Evolutionary conservation across 1,284 basidiomycete genomes (phyloP).

Genomic region (Fistulina hepatica): DNA sequence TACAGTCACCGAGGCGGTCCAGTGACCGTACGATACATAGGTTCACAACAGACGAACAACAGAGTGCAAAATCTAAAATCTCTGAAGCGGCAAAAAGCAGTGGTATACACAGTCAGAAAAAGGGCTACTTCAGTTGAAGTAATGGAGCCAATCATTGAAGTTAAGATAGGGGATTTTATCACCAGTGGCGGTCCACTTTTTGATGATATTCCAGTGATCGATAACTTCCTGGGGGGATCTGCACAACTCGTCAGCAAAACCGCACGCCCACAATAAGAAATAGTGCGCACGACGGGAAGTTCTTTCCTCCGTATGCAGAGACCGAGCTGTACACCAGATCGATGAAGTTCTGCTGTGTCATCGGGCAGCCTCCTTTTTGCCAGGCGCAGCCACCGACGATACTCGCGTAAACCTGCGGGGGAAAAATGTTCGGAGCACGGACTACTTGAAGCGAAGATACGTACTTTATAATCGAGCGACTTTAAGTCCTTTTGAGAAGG

Average conservation of each 20-base stretch:
- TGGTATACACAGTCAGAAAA: no score
- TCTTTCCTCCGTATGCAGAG: constrained; percentile 3
- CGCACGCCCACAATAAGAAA: background rate
- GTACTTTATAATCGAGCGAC: constrained; percentile 1
- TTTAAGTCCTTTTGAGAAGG: no score
- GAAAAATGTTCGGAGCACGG: background rate
- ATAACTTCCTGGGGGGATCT: constrained; percentile 11
- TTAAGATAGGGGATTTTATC: constrained; percentile 16
- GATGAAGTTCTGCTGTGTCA: constrained; percentile 18
- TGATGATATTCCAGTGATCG: constrained; percentile 12
- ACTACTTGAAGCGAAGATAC: constrained; percentile 2
- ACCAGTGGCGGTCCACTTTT: constrained; percentile 15
- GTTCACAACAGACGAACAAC: no score
- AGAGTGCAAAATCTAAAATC: no score
- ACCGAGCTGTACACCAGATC: constrained; percentile 16
- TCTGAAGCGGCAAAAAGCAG: no score
- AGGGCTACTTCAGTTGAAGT: no score
- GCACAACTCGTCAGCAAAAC: background rate
- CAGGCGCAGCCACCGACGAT: constrained; percentile 17
- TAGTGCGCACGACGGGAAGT: constrained; percentile 11
- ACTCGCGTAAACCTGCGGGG: constrained; percentile 10
- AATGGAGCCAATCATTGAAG: constrained; percentile 19
- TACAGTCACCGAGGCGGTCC: no score
- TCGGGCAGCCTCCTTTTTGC: constrained; percentile 14
- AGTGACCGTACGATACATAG: no score